Conservation (phyloP, 2,329 filamentous ascomycete species). For the Monilinia polystroma region DNA sequence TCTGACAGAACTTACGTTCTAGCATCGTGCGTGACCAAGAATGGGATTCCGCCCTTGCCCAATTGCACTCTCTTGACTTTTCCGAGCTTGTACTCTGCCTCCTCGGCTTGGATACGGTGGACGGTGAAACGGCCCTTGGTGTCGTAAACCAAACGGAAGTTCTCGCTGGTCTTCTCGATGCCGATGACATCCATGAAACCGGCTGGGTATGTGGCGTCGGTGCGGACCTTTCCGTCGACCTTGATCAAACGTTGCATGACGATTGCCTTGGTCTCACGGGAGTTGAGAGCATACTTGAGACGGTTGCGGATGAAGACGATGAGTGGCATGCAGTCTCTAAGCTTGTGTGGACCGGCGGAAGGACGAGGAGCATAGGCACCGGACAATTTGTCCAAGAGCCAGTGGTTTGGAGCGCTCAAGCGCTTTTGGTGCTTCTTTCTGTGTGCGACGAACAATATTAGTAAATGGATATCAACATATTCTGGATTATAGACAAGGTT, state of each 20-base stretch:
- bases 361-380: constrained; percentile 76
- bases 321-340: constrained; percentile 96
- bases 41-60: constrained; percentile 99
- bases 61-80: constrained; percentile 99
- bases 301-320: constrained; percentile 97
- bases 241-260: constrained; percentile 99
- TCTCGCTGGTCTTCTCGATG: constrained; percentile 99
- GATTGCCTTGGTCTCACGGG: constrained; percentile 95
- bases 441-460: constrained; percentile 35
- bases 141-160: constrained; percentile 99
- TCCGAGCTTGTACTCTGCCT: constrained; percentile 99
- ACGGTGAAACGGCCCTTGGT: constrained; percentile 99
- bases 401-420: constrained; percentile 97
- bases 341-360: constrained; percentile 93
- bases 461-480: constrained; percentile 6
- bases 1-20: constrained; percentile 98
- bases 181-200: constrained; percentile 99
- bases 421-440: constrained; percentile 99
- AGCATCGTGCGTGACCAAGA: constrained; percentile 99
- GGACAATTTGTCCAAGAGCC: constrained; percentile 99
- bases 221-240: constrained; percentile 99
- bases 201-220: constrained; percentile 93
- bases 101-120: constrained; percentile 97
- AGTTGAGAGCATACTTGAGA: constrained; percentile 99
- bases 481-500: not conserved